Evolutionary conservation across 169 alveolate species (phyloP), one percentile per base, ranked within the genome.

Genomic region (Cyclospora cayetanensis): DNA sequence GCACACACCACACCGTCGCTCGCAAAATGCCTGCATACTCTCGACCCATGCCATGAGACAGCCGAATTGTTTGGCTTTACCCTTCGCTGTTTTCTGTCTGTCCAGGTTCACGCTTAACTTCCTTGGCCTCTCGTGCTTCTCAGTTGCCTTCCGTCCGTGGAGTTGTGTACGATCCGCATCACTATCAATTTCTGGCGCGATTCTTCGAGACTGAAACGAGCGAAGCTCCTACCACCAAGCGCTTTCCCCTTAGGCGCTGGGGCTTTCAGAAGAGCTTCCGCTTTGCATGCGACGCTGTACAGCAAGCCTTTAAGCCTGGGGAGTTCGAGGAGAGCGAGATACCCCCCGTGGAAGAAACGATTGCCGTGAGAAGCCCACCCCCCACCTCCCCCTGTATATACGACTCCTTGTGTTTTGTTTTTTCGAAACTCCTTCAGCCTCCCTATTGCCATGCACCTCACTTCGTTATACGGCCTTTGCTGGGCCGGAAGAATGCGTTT

Each of bases 181-280:
- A 79, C 42, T 79, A 79, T 50, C 88, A 79, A 50, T 79, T 79
- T 18, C 72, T 79, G 18, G 88, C 88, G 12, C 88, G 88, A 12
- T 79, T 39, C 72, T 79, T 15, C 15, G 88, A 79, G 72, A 31
- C 72, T 11, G 46, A 34, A 7, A 60, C 31, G 29, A 79, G 88
- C 88, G n/a, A 46, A 4, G 46, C n/a, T 27, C 72, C 88, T 27
- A 50, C 43, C 52, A 79, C 88, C 52, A 79, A 79, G 50, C 66
- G 88, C 43, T 79, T 79, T 27, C 88, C 88, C n/a, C 72, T 79
- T n/a, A 66, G 88, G 20, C 88, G 88, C 72, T 79, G 88, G 88
- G 88, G 88, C 4, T 79, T 79, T 70, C 43, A 39, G 72, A 79
- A 79, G 88, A 79, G 88, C 72, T 79, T 39, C 31, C 41, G 72